These are phyloP conservation scores for Capillidium heterosporum DNA, from an alignment of 371 early-diverging fungal species.

Conservation along the genomic window DNA sequence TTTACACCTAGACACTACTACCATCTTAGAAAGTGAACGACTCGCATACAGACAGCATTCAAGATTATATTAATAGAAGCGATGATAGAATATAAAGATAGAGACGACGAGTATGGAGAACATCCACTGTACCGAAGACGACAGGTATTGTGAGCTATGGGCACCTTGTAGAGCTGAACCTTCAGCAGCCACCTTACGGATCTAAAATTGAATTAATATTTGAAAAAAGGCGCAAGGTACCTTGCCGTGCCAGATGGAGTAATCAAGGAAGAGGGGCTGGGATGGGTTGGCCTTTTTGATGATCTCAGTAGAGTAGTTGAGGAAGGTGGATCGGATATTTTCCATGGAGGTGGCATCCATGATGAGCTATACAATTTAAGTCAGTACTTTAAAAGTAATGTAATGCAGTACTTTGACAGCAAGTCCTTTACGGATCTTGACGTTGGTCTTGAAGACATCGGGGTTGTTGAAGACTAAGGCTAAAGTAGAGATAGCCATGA, in stretches of 20 bases:
- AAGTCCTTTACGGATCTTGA: conserved; percentile 90
- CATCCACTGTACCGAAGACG: too few species aligned
- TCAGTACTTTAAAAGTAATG: not conserved
- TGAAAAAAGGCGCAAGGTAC: not conserved
- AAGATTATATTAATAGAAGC: too few species aligned
- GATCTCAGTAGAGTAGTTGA: not conserved
- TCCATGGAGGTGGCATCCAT: conserved; percentile 6
- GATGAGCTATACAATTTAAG: not conserved
- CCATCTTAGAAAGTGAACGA: too few species aligned
- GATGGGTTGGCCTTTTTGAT: not conserved
- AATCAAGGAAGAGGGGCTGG: not conserved
- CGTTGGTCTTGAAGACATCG: conserved; percentile 45
- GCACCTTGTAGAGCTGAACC: too few species aligned
- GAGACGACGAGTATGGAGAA: too few species aligned
- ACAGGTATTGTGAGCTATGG: too few species aligned
- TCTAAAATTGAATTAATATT: too few species aligned
- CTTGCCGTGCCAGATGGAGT: conserved; percentile 5
- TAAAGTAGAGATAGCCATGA: conserved; percentile 93
- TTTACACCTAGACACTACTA: too few species aligned
- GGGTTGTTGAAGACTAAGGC: conserved; percentile 70
- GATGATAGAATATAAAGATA: too few species aligned
- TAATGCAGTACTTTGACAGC: conserved; percentile 52
- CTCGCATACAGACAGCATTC: too few species aligned
- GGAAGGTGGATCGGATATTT: conserved; percentile 1
- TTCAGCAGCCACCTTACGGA: too few species aligned